phyloP scores from a whole-genome alignment of 495 filamentous ascomycete genomes.

The Neurospora sp. region DNA sequence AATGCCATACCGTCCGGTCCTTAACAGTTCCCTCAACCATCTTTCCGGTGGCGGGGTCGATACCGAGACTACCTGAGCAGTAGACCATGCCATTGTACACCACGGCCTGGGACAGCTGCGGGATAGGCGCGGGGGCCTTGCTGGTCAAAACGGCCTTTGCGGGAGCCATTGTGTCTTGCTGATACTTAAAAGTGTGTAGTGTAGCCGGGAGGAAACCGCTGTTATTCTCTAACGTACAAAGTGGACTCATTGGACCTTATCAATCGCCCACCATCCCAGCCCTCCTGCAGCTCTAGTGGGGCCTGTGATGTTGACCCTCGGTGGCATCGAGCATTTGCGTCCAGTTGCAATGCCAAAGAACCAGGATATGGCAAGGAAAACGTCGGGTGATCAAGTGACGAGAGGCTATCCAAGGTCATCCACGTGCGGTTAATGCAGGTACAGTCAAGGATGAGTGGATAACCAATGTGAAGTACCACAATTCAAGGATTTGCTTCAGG shows the following conservation, averaged over 20 bases:
- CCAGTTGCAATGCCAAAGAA: not conserved
- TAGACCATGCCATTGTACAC: slow-evolving; percentile 49
- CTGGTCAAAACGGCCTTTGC: slow-evolving; percentile 33
- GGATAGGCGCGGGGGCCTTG: slow-evolving; percentile 45
- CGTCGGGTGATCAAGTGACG: not conserved
- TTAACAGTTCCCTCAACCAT: slow-evolving; percentile 43
- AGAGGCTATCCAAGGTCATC: not conserved
- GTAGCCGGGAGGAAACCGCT: not conserved
- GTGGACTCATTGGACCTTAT: not conserved
- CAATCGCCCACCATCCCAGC: not conserved
- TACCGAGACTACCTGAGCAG: slow-evolving; percentile 45
- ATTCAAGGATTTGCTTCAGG: not conserved
- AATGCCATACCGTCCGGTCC: slow-evolving; percentile 37
- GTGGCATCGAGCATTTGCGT: not conserved
- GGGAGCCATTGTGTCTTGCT: slow-evolving; percentile 10
- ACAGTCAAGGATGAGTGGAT: not conserved
- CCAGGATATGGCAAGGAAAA: not conserved
- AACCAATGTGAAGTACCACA: not conserved
- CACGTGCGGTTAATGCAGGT: not conserved
- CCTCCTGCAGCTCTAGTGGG: not conserved
- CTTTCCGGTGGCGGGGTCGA: slow-evolving; percentile 38
- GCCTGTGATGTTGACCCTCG: not conserved
- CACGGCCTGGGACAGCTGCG: slow-evolving; percentile 47
- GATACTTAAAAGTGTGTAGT: not conserved
- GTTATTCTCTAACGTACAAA: not conserved